These are phyloP conservation scores for Tillandsia fasciculata DNA, from an alignment of 176 grass and related monocot genomes.

Conservation along the genomic window DNA sequence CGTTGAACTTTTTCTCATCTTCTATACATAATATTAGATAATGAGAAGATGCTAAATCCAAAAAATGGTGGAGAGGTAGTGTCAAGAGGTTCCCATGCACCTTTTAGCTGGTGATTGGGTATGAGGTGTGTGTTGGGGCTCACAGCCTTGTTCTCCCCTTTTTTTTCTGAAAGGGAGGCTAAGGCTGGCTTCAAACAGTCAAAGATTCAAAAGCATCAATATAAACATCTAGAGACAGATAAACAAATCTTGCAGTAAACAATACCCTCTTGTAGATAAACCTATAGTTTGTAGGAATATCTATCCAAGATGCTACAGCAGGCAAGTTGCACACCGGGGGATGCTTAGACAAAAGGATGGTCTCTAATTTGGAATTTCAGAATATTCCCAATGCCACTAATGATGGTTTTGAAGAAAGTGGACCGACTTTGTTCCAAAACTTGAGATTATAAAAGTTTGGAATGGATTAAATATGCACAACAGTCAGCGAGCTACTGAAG, in stretches of 20 bases:
- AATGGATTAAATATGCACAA: neutral
- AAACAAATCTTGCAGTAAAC: neutral
- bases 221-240: neutral
- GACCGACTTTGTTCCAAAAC: neutral
- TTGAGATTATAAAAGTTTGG: neutral
- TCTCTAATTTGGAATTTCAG: neutral
- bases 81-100: neutral
- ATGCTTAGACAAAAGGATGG: slow-evolving; percentile 3
- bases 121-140: neutral
- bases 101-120: neutral
- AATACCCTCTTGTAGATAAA: neutral
- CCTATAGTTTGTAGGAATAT: slow-evolving; percentile 4
- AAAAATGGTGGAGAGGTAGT: neutral
- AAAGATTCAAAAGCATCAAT: slow-evolving; percentile 3
- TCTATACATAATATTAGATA: no score
- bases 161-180: neutral
- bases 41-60: no score
- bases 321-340: neutral
- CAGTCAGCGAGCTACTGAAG: neutral
- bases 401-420: slow-evolving; percentile 8
- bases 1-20: no score
- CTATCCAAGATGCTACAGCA: neutral
- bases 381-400: slow-evolving; percentile 6
- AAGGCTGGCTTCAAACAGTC: neutral
- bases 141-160: neutral